Conservation (phyloP, 2,329 filamentous ascomycete genomes). For the Fusarium liriodendri region DNA sequence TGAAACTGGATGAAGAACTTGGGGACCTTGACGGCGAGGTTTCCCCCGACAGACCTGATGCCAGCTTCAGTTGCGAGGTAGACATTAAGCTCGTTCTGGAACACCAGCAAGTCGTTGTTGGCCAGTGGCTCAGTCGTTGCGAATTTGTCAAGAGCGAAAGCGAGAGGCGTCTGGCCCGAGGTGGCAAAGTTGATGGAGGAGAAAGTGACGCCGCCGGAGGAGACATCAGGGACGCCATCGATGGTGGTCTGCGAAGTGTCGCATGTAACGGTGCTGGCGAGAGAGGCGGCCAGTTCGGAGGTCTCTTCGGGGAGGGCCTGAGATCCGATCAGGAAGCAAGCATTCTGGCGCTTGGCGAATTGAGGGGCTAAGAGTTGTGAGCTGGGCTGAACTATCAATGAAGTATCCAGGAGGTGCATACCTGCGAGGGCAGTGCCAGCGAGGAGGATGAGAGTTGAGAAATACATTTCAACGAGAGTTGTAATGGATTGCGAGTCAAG, state of each 20-base stretch:
- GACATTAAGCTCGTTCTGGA: conserved; percentile 65
- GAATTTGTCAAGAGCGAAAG: conserved; percentile 66
- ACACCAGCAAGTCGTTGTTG: conserved; percentile 59
- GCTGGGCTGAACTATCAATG: neutral
- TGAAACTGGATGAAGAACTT: conserved; percentile 73
- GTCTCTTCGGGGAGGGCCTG: conserved; percentile 63
- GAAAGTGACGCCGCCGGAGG: conserved; percentile 61
- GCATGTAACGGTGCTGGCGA: conserved; percentile 63
- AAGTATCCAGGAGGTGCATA: conserved; percentile 1
- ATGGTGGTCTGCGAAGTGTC: conserved; percentile 59
- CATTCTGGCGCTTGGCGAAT: conserved; percentile 44
- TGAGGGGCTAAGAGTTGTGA: conserved; percentile 25
- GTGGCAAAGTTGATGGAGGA: conserved; percentile 67
- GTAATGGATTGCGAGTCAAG: neutral
- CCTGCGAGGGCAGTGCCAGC: conserved; percentile 34
- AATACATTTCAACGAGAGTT: conserved; percentile 28
- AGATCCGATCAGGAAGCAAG: conserved; percentile 67
- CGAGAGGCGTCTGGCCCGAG: conserved; percentile 59
- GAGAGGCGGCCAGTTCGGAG: conserved; percentile 52
- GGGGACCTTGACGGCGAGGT: conserved; percentile 68
- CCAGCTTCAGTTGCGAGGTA: conserved; percentile 71
- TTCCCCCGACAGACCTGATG: conserved; percentile 64
- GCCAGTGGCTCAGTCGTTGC: conserved; percentile 62
- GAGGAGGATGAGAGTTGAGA: conserved; percentile 27
- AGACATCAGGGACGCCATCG: conserved; percentile 66